Evolutionary conservation across 2,329 filamentous ascomycete species (phyloP).

Genomic region (Magnaporthales sp.): DNA sequence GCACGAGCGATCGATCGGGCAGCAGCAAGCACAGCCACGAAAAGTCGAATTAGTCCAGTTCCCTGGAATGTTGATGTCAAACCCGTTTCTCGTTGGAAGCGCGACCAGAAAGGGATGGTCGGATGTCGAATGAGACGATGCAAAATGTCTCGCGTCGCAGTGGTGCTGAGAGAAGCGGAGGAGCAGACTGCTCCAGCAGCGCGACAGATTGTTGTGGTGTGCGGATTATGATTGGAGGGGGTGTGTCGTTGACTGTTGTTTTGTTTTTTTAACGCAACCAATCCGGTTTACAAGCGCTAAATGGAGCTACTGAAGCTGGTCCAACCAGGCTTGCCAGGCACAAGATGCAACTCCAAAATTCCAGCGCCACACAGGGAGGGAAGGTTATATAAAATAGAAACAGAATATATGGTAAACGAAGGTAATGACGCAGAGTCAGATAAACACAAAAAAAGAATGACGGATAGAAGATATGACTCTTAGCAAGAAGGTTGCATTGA

Average conservation of each 20-base stretch:
- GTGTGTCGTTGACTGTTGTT: not conserved
- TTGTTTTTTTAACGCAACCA: not conserved
- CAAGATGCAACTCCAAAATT: not conserved
- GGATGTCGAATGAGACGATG: not conserved
- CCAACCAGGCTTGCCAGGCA: not conserved
- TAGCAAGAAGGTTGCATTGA: not conserved
- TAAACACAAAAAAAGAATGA: not conserved
- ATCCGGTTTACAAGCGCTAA: not conserved
- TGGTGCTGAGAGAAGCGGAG: not conserved
- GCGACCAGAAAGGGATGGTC: not conserved
- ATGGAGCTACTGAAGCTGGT: not conserved
- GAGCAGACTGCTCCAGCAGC: not conserved
- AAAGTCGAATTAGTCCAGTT: not conserved
- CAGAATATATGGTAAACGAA: not conserved
- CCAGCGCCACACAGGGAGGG: not conserved
- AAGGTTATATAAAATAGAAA: not conserved
- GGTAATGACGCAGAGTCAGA: not conserved
- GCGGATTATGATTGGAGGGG: not conserved
- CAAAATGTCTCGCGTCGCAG: not conserved
- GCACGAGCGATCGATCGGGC: not conserved
- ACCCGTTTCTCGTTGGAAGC: not conserved
- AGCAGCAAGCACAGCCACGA: conserved; percentile 1
- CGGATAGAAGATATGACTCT: not conserved
- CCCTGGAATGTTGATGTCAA: not conserved
- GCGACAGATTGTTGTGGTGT: conserved; percentile 1